phyloP scores from a whole-genome alignment of 805 yeast species.

The Starmerella vaccinii region DNA sequence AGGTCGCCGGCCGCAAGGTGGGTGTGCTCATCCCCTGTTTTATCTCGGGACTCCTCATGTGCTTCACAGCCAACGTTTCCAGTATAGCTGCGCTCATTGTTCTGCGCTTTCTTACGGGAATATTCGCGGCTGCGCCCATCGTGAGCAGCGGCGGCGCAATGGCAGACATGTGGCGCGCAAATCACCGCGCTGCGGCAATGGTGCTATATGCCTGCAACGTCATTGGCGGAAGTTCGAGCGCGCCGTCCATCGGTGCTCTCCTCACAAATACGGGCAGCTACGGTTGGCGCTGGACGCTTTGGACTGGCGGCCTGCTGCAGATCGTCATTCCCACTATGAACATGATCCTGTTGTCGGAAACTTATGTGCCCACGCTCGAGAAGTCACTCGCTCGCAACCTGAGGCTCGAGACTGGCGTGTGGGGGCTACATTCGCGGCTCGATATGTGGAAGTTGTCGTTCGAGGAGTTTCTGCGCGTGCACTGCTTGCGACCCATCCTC shows the following conservation, averaged over 20 bases:
- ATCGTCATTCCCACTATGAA: slow-evolving; percentile 31
- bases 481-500: slow-evolving; percentile 69
- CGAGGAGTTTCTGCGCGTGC: slow-evolving; percentile 58
- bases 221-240: slow-evolving; percentile 36
- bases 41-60: slow-evolving; percentile 38
- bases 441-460: slow-evolving; percentile 70
- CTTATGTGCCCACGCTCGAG: slow-evolving; percentile 40
- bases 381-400: slow-evolving; percentile 54
- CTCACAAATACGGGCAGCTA: slow-evolving; percentile 31
- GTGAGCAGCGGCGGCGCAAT: slow-evolving; percentile 54
- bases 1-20: slow-evolving; percentile 45
- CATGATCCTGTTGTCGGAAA: slow-evolving; percentile 34
- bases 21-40: slow-evolving; percentile 43
- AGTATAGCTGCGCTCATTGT: slow-evolving; percentile 33
- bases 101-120: slow-evolving; percentile 49
- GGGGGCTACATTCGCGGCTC: slow-evolving; percentile 80
- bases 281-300: slow-evolving; percentile 53
- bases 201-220: slow-evolving; percentile 42
- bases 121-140: slow-evolving; percentile 53
- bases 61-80: slow-evolving; percentile 35
- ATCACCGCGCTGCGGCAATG: slow-evolving; percentile 44
- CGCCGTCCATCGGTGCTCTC: slow-evolving; percentile 39
- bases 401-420: slow-evolving; percentile 68
- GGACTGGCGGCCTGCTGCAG: slow-evolving; percentile 40
- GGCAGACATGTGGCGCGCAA: slow-evolving; percentile 48